phyloP scores from a whole-genome alignment of 768 basidiomycete genomes.

The Piloderma croceum region DNA sequence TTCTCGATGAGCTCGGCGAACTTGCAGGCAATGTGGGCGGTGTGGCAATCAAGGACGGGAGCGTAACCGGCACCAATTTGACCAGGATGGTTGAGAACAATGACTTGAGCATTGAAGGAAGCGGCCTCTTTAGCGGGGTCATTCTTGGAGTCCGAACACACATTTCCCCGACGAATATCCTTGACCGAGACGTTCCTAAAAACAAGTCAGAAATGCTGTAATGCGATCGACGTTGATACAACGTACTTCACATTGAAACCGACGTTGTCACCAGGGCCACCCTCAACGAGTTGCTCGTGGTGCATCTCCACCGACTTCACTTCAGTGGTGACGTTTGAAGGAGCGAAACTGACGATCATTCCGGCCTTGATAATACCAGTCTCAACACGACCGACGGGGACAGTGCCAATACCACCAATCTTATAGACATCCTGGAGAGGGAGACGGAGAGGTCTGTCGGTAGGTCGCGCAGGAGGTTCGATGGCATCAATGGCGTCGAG shows the following conservation, averaged over 20 bases:
- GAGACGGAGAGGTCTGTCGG: constrained; percentile 99
- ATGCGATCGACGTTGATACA: constrained; percentile 4
- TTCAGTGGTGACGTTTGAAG: constrained; percentile 98
- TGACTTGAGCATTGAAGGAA: constrained; percentile 99
- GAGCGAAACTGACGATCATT: constrained; percentile 97
- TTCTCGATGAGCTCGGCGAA: constrained; percentile 98
- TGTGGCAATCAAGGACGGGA: constrained; percentile 99
- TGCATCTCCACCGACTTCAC: constrained; percentile 99
- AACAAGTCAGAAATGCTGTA: constrained; percentile 4
- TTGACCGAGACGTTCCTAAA: constrained; percentile 98
- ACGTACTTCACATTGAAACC: constrained; percentile 96
- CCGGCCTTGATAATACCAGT: constrained; percentile 99
- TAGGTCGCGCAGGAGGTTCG: constrained; percentile 92
- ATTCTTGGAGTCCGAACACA: constrained; percentile 99
- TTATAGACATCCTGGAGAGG: constrained; percentile 99
- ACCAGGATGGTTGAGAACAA: constrained; percentile 99
- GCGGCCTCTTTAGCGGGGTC: constrained; percentile 99
- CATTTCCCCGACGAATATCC: constrained; percentile 99
- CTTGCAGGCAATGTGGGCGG: constrained; percentile 99
- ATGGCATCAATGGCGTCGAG: constrained; percentile 99
- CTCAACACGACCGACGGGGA: constrained; percentile 99
- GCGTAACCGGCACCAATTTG: constrained; percentile 99
- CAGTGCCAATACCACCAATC: constrained; percentile 99
- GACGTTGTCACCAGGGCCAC: constrained; percentile 97
- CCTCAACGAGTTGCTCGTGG: constrained; percentile 94